phyloP scores from a whole-genome alignment of 1,139 yeast species.

The Suhomyces choctaworum region DNA sequence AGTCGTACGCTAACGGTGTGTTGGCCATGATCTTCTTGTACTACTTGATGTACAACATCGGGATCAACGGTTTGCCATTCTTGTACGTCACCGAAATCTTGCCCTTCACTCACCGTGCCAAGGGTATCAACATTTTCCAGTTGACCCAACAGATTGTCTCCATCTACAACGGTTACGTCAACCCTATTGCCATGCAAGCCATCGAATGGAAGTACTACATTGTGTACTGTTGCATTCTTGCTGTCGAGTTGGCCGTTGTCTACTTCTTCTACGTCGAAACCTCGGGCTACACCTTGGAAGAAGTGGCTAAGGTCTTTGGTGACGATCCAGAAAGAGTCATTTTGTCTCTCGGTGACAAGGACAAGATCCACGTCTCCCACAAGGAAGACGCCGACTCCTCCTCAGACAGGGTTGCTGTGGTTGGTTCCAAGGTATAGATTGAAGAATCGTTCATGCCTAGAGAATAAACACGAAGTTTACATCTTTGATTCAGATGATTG shows the following conservation, averaged over 20 bases:
- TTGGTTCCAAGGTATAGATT: constrained; percentile 4
- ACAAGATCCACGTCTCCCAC: constrained; percentile 7
- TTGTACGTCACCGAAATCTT: constrained; percentile 44
- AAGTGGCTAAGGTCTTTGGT: constrained; percentile 51
- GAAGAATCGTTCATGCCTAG: too few species aligned
- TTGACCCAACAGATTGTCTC: constrained; percentile 30
- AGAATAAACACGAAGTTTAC: too few species aligned
- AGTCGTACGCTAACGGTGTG: constrained; percentile 42
- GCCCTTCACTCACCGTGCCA: constrained; percentile 47
- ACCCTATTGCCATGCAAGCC: constrained; percentile 60
- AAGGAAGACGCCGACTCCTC: constrained; percentile 4
- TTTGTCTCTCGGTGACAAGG: constrained; percentile 5
- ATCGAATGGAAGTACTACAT: constrained; percentile 63
- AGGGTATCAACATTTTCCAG: constrained; percentile 39
- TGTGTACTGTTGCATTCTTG: constrained; percentile 46
- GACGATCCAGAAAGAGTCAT: constrained; percentile 26
- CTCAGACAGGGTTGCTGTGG: constrained; percentile 3
- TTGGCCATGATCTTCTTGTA: constrained; percentile 48
- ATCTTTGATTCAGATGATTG: too few species aligned
- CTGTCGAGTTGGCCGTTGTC: constrained; percentile 38
- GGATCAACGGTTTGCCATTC: constrained; percentile 43
- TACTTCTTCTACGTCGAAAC: constrained; percentile 52
- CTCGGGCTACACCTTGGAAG: constrained; percentile 54
- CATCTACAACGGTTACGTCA: constrained; percentile 48
- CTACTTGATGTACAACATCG: constrained; percentile 38